A percentile compares a stretch with the other conserved stretches of the same genome.
phyloP scores from a whole-genome alignment of 306 rosid genomes.

The Prunus dulcis region DNA sequence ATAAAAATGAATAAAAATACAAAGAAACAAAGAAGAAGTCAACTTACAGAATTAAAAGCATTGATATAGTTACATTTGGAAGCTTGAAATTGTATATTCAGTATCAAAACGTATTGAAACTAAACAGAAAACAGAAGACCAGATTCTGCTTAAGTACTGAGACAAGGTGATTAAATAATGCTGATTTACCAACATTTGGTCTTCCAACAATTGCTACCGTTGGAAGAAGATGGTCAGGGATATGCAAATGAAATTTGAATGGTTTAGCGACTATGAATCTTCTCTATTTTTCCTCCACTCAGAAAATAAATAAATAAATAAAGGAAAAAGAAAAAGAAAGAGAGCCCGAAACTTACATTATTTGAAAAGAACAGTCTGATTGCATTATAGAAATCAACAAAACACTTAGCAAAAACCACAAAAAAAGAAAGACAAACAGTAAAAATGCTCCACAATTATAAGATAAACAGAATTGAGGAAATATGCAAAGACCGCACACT shows the following conservation, averaged over 20 bases:
- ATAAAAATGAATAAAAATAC: not conserved
- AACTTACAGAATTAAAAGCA: slow-evolving; percentile 2
- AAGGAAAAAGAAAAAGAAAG: not conserved
- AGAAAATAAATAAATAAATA: too few relatives aligned
- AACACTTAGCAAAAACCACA: not conserved
- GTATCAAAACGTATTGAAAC: slow-evolving; percentile 9
- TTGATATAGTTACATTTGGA: not conserved
- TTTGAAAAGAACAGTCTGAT: not conserved
- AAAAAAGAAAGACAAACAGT: not conserved
- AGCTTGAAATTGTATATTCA: slow-evolving; percentile 17
- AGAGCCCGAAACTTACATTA: slow-evolving; percentile 17
- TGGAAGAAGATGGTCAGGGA: slow-evolving; percentile 85
- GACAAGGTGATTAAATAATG: slow-evolving; percentile 83
- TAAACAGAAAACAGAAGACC: slow-evolving; percentile 16
- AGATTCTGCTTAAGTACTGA: slow-evolving; percentile 52
- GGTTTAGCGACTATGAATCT: slow-evolving; percentile 22
- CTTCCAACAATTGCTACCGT: slow-evolving; percentile 87
- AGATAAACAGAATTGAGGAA: not conserved
- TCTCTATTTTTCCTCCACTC: slow-evolving; percentile 10
- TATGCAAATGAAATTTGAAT: slow-evolving; percentile 44
- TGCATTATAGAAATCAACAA: slow-evolving; percentile 11
- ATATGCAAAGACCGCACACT: not conserved
- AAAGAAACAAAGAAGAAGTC: not conserved
- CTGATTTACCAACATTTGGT: slow-evolving; percentile 96
- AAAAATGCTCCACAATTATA: not conserved